A percentile compares a stretch with the other conserved stretches of the same genome.
These are phyloP conservation scores for Dictyostelium capitatum DNA, from an alignment of 78 protist species.

Conservation along the genomic window DNA sequence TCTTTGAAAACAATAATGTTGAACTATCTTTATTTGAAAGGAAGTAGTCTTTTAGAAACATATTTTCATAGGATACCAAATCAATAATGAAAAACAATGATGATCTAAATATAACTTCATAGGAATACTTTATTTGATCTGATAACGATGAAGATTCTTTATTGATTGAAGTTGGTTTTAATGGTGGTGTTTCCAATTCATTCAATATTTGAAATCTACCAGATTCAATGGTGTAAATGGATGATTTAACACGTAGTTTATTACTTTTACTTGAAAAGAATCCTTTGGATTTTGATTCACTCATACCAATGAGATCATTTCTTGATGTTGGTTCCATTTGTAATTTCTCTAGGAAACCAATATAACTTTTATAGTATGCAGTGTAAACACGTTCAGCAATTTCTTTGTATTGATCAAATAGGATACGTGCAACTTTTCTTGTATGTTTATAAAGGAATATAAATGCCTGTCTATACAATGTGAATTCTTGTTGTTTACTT, in stretches of 20 bases:
- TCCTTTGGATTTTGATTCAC: constrained; percentile 46
- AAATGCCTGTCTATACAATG: constrained; percentile 68
- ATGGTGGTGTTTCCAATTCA: constrained; percentile 30
- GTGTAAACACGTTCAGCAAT: constrained; percentile 30
- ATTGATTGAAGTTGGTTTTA: constrained; percentile 29
- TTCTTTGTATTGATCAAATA: constrained; percentile 68
- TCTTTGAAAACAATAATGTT: constrained; percentile 11
- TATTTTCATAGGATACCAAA: constrained; percentile 38
- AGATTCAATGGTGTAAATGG: constrained; percentile 45
- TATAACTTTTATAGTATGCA: constrained; percentile 22
- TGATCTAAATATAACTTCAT: constrained; percentile 57
- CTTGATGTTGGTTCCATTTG: constrained; percentile 58
- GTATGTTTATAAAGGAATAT: constrained; percentile 66
- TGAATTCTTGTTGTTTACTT: constrained; percentile 57
- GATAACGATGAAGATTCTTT: constrained; percentile 3
- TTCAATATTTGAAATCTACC: constrained; percentile 9
- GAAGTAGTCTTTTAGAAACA: constrained; percentile 59
- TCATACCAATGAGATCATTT: constrained; percentile 37
- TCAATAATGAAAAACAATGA: constrained; percentile 42
- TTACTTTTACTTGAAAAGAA: constrained; percentile 58
- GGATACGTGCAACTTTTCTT: constrained; percentile 25
- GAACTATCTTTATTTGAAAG: constrained; percentile 24
- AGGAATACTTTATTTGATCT: constrained; percentile 35
- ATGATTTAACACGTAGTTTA: constrained; percentile 31
- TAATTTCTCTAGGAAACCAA: constrained; percentile 15